Conservation (phyloP, 202 grass and related monocot species). For the Dendrocalamus latiflorus region DNA sequence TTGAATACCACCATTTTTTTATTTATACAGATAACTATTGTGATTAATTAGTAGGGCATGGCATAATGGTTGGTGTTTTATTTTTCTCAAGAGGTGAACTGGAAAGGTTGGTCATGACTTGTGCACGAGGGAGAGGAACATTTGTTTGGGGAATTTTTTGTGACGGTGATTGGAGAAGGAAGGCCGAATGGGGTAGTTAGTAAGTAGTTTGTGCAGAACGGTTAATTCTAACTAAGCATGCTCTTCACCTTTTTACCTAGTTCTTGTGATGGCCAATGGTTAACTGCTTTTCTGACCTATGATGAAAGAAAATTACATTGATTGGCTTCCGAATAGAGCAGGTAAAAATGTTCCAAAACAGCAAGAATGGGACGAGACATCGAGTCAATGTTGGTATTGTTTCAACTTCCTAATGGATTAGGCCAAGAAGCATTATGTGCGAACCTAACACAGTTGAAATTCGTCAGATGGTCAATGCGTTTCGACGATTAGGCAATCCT, state of each 20-base stretch:
- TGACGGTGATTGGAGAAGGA: not conserved
- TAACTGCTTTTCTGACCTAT: not conserved
- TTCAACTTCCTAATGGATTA: slow-evolving; percentile 11
- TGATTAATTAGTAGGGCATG: not conserved
- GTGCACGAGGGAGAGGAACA: slow-evolving; percentile 10
- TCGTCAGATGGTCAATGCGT: not conserved
- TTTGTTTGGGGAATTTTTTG: slow-evolving; percentile 18
- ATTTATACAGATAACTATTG: too few relatives aligned
- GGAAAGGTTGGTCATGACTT: slow-evolving; percentile 52
- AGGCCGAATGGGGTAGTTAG: slow-evolving; percentile 30
- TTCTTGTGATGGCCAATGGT: not conserved
- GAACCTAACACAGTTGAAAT: slow-evolving; percentile 5
- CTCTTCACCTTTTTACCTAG: not conserved
- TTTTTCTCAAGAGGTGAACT: not conserved
- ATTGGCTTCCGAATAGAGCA: not conserved
- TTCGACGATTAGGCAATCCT: not conserved
- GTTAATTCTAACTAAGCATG: slow-evolving; percentile 15
- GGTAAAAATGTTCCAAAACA: not conserved
- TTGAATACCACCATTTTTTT: too few relatives aligned
- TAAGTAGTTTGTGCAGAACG: slow-evolving; percentile 39
- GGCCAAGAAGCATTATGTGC: slow-evolving; percentile 21
- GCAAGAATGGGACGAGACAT: not conserved
- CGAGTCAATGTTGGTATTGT: not conserved
- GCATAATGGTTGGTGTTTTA: not conserved
- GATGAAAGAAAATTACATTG: not conserved